These are phyloP conservation scores for Rhodotorula sp. DNA, from an alignment of 1,284 basidiomycete species.

Conservation along the genomic window DNA sequence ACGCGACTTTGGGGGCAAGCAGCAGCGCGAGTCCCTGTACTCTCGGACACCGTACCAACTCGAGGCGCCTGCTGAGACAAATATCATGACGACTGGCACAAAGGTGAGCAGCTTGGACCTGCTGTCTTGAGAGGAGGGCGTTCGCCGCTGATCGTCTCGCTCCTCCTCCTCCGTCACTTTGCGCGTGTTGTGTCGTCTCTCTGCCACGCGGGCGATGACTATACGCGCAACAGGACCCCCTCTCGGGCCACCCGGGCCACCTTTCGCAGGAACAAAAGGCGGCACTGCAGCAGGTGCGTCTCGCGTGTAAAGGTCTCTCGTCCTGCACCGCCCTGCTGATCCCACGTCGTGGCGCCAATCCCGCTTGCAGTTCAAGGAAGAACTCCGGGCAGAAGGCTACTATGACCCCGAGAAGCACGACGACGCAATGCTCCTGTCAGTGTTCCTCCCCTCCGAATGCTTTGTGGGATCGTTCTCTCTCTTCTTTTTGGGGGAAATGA, in stretches of 20 bases:
- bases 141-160: not conserved
- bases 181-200: not conserved
- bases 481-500: not conserved
- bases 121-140: not conserved
- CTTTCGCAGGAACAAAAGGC: slow-evolving; percentile 69
- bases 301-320: slow-evolving; percentile 55
- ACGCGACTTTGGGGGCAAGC: too few species aligned
- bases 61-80: not conserved
- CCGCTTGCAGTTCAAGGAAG: slow-evolving; percentile 47
- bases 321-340: slow-evolving; percentile 44
- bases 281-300: slow-evolving; percentile 69
- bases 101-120: slow-evolving; percentile 1
- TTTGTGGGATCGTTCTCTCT: not conserved
- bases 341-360: not conserved
- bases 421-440: slow-evolving; percentile 73
- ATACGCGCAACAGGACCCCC: slow-evolving; percentile 52
- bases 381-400: slow-evolving; percentile 47
- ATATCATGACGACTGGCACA: slow-evolving; percentile 13
- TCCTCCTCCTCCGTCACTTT: not conserved
- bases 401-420: slow-evolving; percentile 63
- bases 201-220: not conserved
- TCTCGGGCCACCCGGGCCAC: slow-evolving; percentile 78
- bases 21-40: too few species aligned
- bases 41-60: not conserved
- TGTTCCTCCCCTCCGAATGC: not conserved